A percentile compares a stretch with the other conserved stretches of the same genome.
phyloP scores from a whole-genome alignment of 2,329 filamentous ascomycete genomes.

The Fusarium pseudoanthophilum region DNA sequence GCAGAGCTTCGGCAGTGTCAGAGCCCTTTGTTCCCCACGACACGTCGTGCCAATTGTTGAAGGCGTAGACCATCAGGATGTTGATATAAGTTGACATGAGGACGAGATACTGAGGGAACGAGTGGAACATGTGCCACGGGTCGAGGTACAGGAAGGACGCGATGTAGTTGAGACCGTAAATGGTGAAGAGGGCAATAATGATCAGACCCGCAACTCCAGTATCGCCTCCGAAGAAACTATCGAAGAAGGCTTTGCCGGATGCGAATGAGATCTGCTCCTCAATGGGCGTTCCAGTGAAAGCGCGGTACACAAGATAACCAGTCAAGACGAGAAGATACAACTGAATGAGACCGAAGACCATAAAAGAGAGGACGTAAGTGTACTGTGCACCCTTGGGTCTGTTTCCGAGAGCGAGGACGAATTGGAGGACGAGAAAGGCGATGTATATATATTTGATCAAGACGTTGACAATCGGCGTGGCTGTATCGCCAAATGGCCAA shows the following conservation, averaged over 20 bases:
- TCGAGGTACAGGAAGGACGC: slow-evolving; percentile 42
- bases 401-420: slow-evolving; percentile 40
- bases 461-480: slow-evolving; percentile 39
- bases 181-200: slow-evolving; percentile 39
- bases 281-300: slow-evolving; percentile 32
- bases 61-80: slow-evolving; percentile 43
- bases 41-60: slow-evolving; percentile 43
- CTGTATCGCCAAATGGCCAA: slow-evolving; percentile 40
- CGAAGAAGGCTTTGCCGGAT: slow-evolving; percentile 32
- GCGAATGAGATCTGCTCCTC: slow-evolving; percentile 38
- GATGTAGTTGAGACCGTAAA: slow-evolving; percentile 42
- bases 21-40: slow-evolving; percentile 43
- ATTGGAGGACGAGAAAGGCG: slow-evolving; percentile 39
- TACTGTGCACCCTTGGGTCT: slow-evolving; percentile 41
- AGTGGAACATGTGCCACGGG: slow-evolving; percentile 45
- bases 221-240: slow-evolving; percentile 39
- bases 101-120: slow-evolving; percentile 40
- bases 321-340: slow-evolving; percentile 39
- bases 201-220: slow-evolving; percentile 40
- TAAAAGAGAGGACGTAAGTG: slow-evolving; percentile 40
- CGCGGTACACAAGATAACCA: slow-evolving; percentile 40
- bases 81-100: slow-evolving; percentile 45
- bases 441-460: slow-evolving; percentile 41
- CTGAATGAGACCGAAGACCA: slow-evolving; percentile 40
- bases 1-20: slow-evolving; percentile 33